A percentile compares a stretch with the other conserved stretches of the same genome.
Evolutionary conservation across 2,329 filamentous ascomycete genomes (phyloP).

Genomic region (Fusarium goolgardi): DNA sequence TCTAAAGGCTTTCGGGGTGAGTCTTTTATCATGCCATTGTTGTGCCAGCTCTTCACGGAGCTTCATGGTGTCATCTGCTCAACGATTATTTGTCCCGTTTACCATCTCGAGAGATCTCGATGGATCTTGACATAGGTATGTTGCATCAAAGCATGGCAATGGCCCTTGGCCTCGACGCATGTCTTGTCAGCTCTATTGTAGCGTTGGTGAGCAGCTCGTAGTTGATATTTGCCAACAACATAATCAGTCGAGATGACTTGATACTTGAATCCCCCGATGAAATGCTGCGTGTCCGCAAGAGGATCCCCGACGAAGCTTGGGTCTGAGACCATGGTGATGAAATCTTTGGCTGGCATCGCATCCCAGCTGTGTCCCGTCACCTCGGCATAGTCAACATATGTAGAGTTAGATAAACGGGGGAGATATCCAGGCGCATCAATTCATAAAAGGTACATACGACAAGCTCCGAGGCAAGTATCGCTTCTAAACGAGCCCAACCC

Average conservation of each 20-base stretch:
- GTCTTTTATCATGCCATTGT: too few species aligned
- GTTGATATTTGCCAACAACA: background rate
- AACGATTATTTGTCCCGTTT: too few species aligned
- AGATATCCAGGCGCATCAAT: too few species aligned
- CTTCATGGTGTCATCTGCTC: too few species aligned
- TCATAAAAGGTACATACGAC: background rate
- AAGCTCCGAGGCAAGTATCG: constrained; percentile 2
- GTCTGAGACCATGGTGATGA: constrained; percentile 9
- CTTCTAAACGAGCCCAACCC: constrained; percentile 6
- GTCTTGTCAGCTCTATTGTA: constrained; percentile 3
- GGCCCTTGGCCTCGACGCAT: constrained; percentile 4
- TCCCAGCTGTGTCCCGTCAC: constrained; percentile 6
- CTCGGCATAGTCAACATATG: constrained; percentile 5
- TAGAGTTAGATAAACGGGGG: background rate
- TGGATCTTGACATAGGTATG: constrained; percentile 3
- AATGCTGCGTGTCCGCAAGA: constrained; percentile 11
- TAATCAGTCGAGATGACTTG: background rate
- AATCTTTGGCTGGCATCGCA: constrained; percentile 4
- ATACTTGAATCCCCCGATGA: constrained; percentile 10
- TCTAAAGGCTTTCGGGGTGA: too few species aligned
- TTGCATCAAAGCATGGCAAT: constrained; percentile 5
- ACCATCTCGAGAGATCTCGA: too few species aligned
- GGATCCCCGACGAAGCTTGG: constrained; percentile 3
- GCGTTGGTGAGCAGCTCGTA: constrained; percentile 15
- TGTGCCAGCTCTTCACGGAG: too few species aligned